Base-by-base conservation (phyloP, 352 stramenopile genomes). In the Globisporangium acanthophoron region DNA sequence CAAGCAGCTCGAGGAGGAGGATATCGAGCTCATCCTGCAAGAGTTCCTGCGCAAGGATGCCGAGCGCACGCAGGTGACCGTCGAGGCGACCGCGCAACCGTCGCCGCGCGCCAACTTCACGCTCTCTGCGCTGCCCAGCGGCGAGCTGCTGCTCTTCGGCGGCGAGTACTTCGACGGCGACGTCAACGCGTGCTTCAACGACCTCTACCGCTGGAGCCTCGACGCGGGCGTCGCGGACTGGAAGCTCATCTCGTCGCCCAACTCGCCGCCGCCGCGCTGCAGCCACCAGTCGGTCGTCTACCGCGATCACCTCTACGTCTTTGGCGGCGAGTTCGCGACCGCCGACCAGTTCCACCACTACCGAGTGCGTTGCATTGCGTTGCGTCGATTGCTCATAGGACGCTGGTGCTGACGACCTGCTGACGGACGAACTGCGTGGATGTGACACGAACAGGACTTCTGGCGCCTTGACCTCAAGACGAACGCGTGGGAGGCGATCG, bases 271-370 rank as follows among this genome's bases (percentile, higher is more conserved):
- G 44, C 89, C 96, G 7, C 79, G 97, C 59, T 99, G 96, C 76
- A 97, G 93, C 41, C 97, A 99, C 78, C 96, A 98, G 50, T 75
- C 80, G 27, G 94, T 96, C 6, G 90, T 96, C 35, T 98, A 96
- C 71, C 88, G 96, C 65, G 90, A 98, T 69, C 78, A 94, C 50
- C 62, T 99, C 3, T 99, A 99, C 64, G 80, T 99, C 5, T 98
- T 99, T 73, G 97, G 96, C 50, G 97, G 97, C 29, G 97, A 99
- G 71, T 95, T 98, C 58, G 95, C 94, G 3, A 98, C 91, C 6
- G 87, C 90, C 1, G 94, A 99, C 60, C 90, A 98, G 71, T 99
- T 99, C 78, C 90, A 99, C 75, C 97, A 99, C 78, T 98, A 99
- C 73, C 66, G 87, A 27, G 74, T 85, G 66, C 52, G 65, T 76